Evolutionary conservation across 305 asterid genomes (phyloP).

Genomic region (Fraxinus nigra): DNA sequence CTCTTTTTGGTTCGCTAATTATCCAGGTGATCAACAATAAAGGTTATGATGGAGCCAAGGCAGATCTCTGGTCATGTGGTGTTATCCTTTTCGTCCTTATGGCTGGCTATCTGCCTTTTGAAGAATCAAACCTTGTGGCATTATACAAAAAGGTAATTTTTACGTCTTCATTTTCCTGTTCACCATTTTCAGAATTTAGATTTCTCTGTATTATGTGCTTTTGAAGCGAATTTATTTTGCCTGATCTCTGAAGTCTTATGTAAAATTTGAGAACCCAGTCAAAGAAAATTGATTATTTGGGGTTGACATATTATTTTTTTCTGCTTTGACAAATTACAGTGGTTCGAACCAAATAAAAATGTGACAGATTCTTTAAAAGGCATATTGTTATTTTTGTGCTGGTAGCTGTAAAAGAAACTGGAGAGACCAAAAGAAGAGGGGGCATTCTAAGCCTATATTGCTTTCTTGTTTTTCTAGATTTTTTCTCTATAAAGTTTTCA

Average conservation of each 20-base stretch:
- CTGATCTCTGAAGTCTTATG: not conserved
- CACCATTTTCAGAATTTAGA: not conserved
- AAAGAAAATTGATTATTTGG: not conserved
- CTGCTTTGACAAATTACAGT: not conserved
- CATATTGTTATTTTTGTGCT: not conserved
- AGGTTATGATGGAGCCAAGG: conserved; percentile 99
- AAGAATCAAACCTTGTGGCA: conserved; percentile 78
- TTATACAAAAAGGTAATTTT: conserved; percentile 79
- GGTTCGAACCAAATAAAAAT: not conserved
- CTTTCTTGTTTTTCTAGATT: not conserved
- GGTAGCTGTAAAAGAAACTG: not conserved
- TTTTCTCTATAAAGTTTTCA: not conserved
- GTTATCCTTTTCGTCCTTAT: conserved; percentile 92
- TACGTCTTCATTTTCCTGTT: not conserved
- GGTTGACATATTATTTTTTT: not conserved
- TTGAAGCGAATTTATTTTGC: not conserved
- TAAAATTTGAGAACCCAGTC: not conserved
- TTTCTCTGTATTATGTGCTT: not conserved
- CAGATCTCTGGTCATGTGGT: conserved; percentile 99
- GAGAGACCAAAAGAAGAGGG: not conserved
- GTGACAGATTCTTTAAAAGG: not conserved
- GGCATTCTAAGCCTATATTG: not conserved
- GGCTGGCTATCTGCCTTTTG: conserved; percentile 97
- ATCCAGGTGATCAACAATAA: conserved; percentile 82
- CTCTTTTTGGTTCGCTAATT: conserved; percentile 5